Evolutionary conservation across 2,329 filamentous ascomycete genomes (phyloP).

Genomic region (Aplosporella prunicola): DNA sequence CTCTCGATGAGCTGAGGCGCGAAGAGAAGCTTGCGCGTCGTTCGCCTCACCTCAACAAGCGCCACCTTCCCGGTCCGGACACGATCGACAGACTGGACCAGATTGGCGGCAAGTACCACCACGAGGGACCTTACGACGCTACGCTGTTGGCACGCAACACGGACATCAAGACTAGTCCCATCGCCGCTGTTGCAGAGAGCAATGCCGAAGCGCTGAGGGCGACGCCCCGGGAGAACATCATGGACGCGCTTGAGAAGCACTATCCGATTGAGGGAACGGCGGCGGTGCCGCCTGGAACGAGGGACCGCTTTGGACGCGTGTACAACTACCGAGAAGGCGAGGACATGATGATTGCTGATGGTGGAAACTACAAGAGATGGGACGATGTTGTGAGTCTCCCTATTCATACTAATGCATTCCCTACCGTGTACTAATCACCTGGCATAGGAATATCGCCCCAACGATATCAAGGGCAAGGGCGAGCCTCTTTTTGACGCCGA

Average conservation of each 20-base stretch:
- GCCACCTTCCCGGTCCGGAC: slow-evolving; percentile 59
- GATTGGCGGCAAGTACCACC: slow-evolving; percentile 64
- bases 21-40: slow-evolving; percentile 58
- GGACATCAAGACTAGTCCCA: slow-evolving; percentile 52
- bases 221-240: slow-evolving; percentile 68
- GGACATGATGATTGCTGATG: slow-evolving; percentile 74
- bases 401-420: slow-evolving; percentile 10
- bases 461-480: slow-evolving; percentile 75
- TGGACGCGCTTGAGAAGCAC: slow-evolving; percentile 62
- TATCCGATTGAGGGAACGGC: slow-evolving; percentile 76
- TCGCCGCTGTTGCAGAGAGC: slow-evolving; percentile 64
- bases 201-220: slow-evolving; percentile 72
- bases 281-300: slow-evolving; percentile 60
- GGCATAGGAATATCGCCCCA: slow-evolving; percentile 52
- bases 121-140: slow-evolving; percentile 84
- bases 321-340: slow-evolving; percentile 80
- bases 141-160: slow-evolving; percentile 65
- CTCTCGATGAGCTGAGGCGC: slow-evolving; percentile 56
- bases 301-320: slow-evolving; percentile 57
- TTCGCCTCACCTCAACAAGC: slow-evolving; percentile 55
- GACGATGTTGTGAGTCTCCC: slow-evolving; percentile 56
- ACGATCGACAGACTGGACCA: slow-evolving; percentile 72
- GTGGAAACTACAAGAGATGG: slow-evolving; percentile 71
- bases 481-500: too few species aligned
- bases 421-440: slow-evolving; percentile 7